Percentiles rank a stretch among this genome's conserved stretches.
Conservation (phyloP, 169 alveolate species). For the Plasmodium gaboni region DNA sequence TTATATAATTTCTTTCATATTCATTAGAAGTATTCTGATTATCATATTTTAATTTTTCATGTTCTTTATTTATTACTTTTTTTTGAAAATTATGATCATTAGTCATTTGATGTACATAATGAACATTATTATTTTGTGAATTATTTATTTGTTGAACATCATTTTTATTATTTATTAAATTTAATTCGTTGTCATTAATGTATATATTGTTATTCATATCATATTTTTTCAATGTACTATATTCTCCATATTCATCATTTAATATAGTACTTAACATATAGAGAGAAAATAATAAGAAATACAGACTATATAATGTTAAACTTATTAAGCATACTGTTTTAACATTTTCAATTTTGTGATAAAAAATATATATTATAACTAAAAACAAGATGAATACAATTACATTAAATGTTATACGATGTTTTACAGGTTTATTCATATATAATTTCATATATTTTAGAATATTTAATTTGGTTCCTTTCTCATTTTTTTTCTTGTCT, state of each 20-base stretch:
- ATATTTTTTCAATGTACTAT: slow-evolving; percentile 5
- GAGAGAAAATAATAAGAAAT: slow-evolving; percentile 33
- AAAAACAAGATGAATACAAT: slow-evolving; percentile 6
- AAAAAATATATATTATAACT: slow-evolving; percentile 18
- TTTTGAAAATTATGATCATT: background rate
- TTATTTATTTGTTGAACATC: background rate
- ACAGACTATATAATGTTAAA: slow-evolving; percentile 29
- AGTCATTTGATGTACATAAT: background rate
- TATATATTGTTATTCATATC: background rate
- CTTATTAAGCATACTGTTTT: slow-evolving; percentile 30
- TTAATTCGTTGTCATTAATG: background rate
- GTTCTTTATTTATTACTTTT: background rate
- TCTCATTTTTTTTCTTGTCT: background rate
- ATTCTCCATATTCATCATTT: slow-evolving; percentile 22
- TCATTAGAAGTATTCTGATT: background rate
- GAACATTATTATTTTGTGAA: background rate
- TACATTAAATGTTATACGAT: slow-evolving; percentile 21
- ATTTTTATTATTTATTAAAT: slow-evolving; percentile 1
- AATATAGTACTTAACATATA: slow-evolving; percentile 49
- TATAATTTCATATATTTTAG: slow-evolving; percentile 14
- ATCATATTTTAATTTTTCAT: background rate
- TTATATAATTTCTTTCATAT: background rate
- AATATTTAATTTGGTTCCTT: slow-evolving; percentile 11
- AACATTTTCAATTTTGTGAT: slow-evolving; percentile 12
- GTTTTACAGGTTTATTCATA: slow-evolving; percentile 12